phyloP scores from a whole-genome alignment of 1,284 basidiomycete genomes.

The Polyporus tsugae region DNA sequence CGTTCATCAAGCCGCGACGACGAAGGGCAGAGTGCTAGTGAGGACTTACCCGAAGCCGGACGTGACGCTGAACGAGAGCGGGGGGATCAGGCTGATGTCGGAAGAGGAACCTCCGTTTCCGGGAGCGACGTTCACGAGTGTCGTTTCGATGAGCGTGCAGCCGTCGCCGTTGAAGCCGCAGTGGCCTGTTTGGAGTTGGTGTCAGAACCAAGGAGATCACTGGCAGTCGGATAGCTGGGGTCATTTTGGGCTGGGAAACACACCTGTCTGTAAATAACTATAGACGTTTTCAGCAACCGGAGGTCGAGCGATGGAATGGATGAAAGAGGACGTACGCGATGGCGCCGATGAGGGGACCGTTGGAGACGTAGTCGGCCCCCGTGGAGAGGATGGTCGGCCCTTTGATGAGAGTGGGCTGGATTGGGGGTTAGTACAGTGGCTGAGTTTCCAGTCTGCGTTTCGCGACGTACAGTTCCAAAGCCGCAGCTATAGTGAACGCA shows the following conservation, averaged over 20 bases:
- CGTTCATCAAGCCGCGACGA: not conserved
- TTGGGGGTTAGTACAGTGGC: not conserved
- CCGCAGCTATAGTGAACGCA: conserved; percentile 43
- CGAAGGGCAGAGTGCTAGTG: too few relatives aligned
- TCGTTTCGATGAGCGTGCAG: conserved; percentile 53
- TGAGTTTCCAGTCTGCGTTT: not conserved
- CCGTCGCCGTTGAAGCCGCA: conserved; percentile 53
- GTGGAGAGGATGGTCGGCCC: conserved; percentile 44
- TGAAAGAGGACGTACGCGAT: conserved; percentile 43
- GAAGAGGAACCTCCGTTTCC: conserved; percentile 44
- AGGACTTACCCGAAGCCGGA: conserved; percentile 39
- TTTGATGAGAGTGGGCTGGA: conserved; percentile 45
- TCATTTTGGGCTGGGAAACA: not conserved
- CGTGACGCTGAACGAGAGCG: conserved; percentile 46
- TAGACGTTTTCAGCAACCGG: not conserved
- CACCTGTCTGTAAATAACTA: conserved; percentile 45
- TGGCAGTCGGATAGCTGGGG: not conserved
- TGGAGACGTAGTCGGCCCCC: conserved; percentile 43
- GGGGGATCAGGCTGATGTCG: conserved; percentile 54
- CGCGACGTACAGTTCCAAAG: conserved; percentile 42
- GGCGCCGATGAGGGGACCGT: conserved; percentile 39
- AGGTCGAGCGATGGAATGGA: too few relatives aligned
- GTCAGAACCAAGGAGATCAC: not conserved
- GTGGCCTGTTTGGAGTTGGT: conserved; percentile 26
- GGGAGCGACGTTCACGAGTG: conserved; percentile 50